Evolutionary conservation across 495 filamentous ascomycete species (phyloP).

Genomic region (Penicillium maclennaniae): DNA sequence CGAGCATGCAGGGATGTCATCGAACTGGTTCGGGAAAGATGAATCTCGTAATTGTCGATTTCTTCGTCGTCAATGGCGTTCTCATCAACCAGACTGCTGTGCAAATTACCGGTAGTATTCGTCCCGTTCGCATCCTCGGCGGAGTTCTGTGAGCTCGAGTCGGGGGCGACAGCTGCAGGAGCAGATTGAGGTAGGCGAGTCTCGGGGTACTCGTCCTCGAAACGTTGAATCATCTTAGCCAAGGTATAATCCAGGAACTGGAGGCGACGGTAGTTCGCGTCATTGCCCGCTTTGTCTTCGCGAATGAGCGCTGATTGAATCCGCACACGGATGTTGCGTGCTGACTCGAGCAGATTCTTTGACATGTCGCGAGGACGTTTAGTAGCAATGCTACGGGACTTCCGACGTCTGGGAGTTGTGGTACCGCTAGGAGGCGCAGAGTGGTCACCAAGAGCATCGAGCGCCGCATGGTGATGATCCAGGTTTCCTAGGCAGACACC

Average conservation of each 20-base stretch:
- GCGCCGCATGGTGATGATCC: conserved; percentile 32
- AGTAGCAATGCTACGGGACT: conserved; percentile 38
- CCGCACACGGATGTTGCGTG: conserved; percentile 78
- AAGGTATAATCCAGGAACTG: conserved; percentile 88
- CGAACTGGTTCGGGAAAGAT: conserved; percentile 66
- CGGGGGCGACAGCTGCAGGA: conserved; percentile 19
- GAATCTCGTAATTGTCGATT: conserved; percentile 42
- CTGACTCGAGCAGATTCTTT: conserved; percentile 78
- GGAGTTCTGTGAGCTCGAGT: conserved; percentile 40
- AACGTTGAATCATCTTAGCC: conserved; percentile 85
- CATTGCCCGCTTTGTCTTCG: conserved; percentile 63
- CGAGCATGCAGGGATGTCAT: conserved; percentile 76
- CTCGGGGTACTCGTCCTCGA: conserved; percentile 94
- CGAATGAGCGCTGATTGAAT: conserved; percentile 81
- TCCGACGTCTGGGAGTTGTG: conserved; percentile 48
- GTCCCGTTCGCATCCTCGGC: conserved; percentile 36
- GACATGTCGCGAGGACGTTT: conserved; percentile 88
- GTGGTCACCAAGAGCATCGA: conserved; percentile 30
- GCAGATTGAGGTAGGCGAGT: conserved; percentile 53
- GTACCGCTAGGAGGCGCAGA: conserved; percentile 49
- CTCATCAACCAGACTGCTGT: conserved; percentile 33
- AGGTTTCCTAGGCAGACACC: conserved; percentile 81
- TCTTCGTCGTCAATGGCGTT: conserved; percentile 47
- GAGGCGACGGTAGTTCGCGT: conserved; percentile 78
- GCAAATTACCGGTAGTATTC: conserved; percentile 31